Evolutionary conservation across 2,329 filamentous ascomycete genomes (phyloP).

Genomic region (Grosmannia serpens): DNA sequence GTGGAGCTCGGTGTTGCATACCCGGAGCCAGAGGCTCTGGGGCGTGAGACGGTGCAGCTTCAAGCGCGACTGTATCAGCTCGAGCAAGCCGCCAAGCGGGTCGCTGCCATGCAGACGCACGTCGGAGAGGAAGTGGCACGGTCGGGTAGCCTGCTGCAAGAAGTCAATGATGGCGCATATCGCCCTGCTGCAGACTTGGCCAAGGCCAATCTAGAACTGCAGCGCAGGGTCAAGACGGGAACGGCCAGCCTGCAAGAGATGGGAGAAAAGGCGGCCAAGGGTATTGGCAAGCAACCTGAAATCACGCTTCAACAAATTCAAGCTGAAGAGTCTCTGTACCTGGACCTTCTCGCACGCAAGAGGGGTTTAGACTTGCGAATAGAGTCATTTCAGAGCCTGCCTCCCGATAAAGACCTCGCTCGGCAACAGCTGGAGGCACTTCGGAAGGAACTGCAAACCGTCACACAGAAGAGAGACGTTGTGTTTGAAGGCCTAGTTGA

Average conservation of each 20-base stretch:
- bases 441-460: slow-evolving; percentile 48
- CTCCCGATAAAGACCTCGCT: slow-evolving; percentile 58
- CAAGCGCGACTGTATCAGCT: slow-evolving; percentile 41
- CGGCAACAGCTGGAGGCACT: slow-evolving; percentile 58
- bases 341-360: slow-evolving; percentile 44
- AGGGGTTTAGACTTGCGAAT: slow-evolving; percentile 51
- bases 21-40: slow-evolving; percentile 37
- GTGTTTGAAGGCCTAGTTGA: slow-evolving; percentile 66
- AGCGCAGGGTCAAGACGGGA: slow-evolving; percentile 57
- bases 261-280: slow-evolving; percentile 28
- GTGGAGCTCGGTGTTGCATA: slow-evolving; percentile 36
- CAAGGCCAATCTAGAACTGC: slow-evolving; percentile 62
- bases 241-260: slow-evolving; percentile 57
- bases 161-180: slow-evolving; percentile 35
- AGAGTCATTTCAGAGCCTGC: slow-evolving; percentile 57
- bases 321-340: slow-evolving; percentile 45
- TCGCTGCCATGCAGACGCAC: slow-evolving; percentile 44
- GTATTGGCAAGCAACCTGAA: slow-evolving; percentile 16
- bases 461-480: slow-evolving; percentile 54
- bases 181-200: slow-evolving; percentile 46
- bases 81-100: slow-evolving; percentile 43
- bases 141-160: slow-evolving; percentile 26
- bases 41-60: slow-evolving; percentile 40
- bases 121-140: slow-evolving; percentile 37
- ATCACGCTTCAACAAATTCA: slow-evolving; percentile 49